Evolutionary conservation across 2,329 filamentous ascomycete genomes (phyloP).

Genomic region (Coleophoma crateriformis): DNA sequence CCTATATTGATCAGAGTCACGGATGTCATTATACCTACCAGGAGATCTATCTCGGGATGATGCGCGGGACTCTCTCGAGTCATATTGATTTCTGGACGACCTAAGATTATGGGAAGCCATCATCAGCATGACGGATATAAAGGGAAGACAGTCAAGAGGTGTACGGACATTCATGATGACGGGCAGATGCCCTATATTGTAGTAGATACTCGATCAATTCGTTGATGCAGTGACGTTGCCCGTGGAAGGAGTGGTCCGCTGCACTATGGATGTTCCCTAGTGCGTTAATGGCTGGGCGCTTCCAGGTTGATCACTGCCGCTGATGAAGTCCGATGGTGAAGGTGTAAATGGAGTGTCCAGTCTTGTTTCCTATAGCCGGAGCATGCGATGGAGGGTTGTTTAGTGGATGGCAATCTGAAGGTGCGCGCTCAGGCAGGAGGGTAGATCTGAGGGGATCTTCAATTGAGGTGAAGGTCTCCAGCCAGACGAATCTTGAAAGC

Average conservation of each 20-base stretch:
- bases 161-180: slow-evolving; percentile 23
- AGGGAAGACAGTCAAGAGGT: neutral
- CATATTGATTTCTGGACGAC: slow-evolving; percentile 30
- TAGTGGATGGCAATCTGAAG: too few species aligned
- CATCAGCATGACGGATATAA: slow-evolving; percentile 2
- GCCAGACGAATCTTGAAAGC: too few species aligned
- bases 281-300: too few species aligned
- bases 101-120: slow-evolving; percentile 9
- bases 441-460: neutral
- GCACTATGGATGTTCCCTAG: too few species aligned
- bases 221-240: too few species aligned
- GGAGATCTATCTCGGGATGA: slow-evolving; percentile 34
- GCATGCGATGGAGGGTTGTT: too few species aligned
- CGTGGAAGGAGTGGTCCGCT: too few species aligned
- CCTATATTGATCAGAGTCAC: slow-evolving; percentile 21
- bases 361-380: too few species aligned
- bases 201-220: neutral
- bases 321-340: too few species aligned
- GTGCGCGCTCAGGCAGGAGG: neutral
- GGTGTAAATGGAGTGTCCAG: too few species aligned
- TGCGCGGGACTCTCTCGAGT: slow-evolving; percentile 30
- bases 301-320: too few species aligned
- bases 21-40: slow-evolving; percentile 23
- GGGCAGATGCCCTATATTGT: slow-evolving; percentile 21
- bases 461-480: neutral